A percentile compares a stretch with the other conserved stretches of the same genome.
Evolutionary conservation across 371 early-diverging fungal genomes (phyloP).

Genomic region (Mucor plumbeus): DNA sequence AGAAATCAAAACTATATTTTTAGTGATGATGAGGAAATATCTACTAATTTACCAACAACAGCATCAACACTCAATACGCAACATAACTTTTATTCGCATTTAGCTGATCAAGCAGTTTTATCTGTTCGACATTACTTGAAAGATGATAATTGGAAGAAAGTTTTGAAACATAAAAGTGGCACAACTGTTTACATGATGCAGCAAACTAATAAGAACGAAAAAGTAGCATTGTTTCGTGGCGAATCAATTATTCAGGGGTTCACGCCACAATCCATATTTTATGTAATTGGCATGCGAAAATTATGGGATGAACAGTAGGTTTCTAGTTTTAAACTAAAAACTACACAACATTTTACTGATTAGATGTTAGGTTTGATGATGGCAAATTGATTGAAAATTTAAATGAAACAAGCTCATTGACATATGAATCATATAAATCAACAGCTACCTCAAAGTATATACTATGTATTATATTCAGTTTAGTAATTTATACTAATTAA

Average conservation of each 20-base stretch:
- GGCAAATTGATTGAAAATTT: constrained; percentile 59
- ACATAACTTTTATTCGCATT: constrained; percentile 39
- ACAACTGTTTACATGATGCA: constrained; percentile 62
- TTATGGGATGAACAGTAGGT: constrained; percentile 64
- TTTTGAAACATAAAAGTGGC: constrained; percentile 69
- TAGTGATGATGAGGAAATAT: constrained; percentile 48
- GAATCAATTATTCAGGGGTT: constrained; percentile 68
- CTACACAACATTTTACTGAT: background rate
- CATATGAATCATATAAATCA: constrained; percentile 57
- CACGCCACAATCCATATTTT: constrained; percentile 69
- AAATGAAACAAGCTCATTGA: constrained; percentile 59
- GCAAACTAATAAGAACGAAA: constrained; percentile 36
- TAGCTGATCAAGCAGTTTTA: constrained; percentile 47
- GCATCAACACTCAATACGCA: constrained; percentile 4
- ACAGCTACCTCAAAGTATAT: constrained; percentile 51
- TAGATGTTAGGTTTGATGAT: constrained; percentile 51
- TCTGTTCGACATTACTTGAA: constrained; percentile 34
- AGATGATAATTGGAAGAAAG: constrained; percentile 65
- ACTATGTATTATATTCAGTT: background rate
- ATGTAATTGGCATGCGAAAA: constrained; percentile 71
- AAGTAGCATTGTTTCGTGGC: constrained; percentile 65
- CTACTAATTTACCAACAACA: background rate
- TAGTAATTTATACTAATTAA: background rate
- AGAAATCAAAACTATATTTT: constrained; percentile 36
- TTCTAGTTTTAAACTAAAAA: background rate